These are phyloP conservation scores for Pholiota conissans DNA, from an alignment of 768 basidiomycete species.

Conservation along the genomic window DNA sequence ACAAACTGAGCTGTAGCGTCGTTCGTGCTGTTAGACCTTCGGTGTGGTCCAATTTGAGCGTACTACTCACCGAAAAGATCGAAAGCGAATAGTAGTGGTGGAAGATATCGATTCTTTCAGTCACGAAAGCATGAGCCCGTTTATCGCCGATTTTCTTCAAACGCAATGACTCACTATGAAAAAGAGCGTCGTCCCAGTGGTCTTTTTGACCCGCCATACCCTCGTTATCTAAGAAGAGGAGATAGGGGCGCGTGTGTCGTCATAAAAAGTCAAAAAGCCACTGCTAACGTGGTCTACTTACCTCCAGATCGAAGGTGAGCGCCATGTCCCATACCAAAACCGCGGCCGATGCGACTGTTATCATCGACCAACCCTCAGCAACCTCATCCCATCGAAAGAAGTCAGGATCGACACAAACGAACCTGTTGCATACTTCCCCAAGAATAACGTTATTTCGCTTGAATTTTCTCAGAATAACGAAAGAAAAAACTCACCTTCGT, in stretches of 20 bases:
- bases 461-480: neutral
- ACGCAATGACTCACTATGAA: slow-evolving; percentile 13
- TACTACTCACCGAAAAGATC: slow-evolving; percentile 21
- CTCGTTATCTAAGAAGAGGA: slow-evolving; percentile 10
- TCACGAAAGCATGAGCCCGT: no score
- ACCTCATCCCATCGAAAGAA: neutral
- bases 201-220: slow-evolving; percentile 22
- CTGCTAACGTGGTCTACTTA: neutral
- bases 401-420: slow-evolving; percentile 1
- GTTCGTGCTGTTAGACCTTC: no score
- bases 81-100: slow-evolving; percentile 18
- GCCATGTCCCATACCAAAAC: slow-evolving; percentile 25
- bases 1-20: slow-evolving; percentile 19
- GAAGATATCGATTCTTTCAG: slow-evolving; percentile 24
- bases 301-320: slow-evolving; percentile 21
- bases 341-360: slow-evolving; percentile 22
- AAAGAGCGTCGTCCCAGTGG: slow-evolving; percentile 22
- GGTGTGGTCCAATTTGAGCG: no score
- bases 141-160: neutral
- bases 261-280: neutral
- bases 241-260: neutral
- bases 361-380: neutral
- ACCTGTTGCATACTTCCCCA: slow-evolving; percentile 7
- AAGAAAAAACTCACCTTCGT: neutral
- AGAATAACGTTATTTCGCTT: neutral